A percentile compares a stretch with the other conserved stretches of the same genome.
Conservation (phyloP, 108 stramenopile genomes). For the Skeletonema potamos region DNA sequence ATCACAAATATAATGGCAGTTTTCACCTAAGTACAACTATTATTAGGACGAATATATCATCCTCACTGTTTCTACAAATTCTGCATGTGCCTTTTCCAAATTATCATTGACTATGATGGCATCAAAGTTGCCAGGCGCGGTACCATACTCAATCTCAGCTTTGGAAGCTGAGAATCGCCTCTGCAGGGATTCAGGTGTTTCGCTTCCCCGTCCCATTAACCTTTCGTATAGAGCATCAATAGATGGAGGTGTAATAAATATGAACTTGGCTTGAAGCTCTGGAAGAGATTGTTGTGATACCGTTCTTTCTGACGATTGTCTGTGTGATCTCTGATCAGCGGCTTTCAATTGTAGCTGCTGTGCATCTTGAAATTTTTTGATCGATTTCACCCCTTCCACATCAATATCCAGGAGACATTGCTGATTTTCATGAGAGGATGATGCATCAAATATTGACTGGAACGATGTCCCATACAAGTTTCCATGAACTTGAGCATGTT, state of each 20-base stretch:
- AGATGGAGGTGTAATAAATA: constrained; percentile 95
- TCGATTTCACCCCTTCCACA: constrained; percentile 74
- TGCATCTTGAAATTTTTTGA: constrained; percentile 48
- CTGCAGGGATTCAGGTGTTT: constrained; percentile 75
- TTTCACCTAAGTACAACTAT: background rate
- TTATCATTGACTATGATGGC: constrained; percentile 84
- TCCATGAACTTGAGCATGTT: constrained; percentile 95
- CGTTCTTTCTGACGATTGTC: constrained; percentile 2
- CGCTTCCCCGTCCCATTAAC: constrained; percentile 82
- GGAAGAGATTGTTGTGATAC: constrained; percentile 21
- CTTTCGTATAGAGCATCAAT: constrained; percentile 77
- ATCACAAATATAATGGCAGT: no score
- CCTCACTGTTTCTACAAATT: constrained; percentile 47
- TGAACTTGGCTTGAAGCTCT: constrained; percentile 59
- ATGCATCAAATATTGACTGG: constrained; percentile 65
- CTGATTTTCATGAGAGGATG: constrained; percentile 31
- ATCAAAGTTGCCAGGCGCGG: constrained; percentile 69
- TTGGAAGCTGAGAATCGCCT: constrained; percentile 77
- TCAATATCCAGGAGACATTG: constrained; percentile 96
- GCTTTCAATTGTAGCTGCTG: constrained; percentile 7
- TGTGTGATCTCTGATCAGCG: no score
- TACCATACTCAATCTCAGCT: constrained; percentile 87
- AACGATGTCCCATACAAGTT: constrained; percentile 95
- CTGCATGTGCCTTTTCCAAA: constrained; percentile 67
- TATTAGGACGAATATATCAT: constrained; percentile 30